Conservation (phyloP, 371 early-diverging fungal species). For the Zychaea mexicana region DNA sequence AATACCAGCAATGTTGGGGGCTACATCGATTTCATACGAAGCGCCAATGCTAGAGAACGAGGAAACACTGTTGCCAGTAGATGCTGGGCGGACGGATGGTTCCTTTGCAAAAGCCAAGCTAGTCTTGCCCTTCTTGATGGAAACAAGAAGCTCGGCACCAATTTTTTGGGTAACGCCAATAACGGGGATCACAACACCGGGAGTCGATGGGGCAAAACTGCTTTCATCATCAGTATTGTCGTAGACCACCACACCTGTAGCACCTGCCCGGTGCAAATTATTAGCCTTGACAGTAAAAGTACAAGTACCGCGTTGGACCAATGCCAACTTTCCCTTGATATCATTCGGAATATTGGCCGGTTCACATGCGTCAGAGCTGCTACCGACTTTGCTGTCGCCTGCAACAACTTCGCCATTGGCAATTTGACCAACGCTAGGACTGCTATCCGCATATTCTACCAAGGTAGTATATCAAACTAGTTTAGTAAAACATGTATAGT, state of each 20-base stretch:
- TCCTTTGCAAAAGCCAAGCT: constrained; percentile 7
- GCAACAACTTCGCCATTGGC: constrained; percentile 19
- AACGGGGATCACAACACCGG: constrained; percentile 31
- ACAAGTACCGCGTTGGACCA: constrained; percentile 56
- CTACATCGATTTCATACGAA: constrained; percentile 30
- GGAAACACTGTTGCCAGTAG: constrained; percentile 43
- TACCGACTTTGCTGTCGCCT: constrained; percentile 17
- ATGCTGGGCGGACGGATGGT: constrained; percentile 7
- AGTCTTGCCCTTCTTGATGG: constrained; percentile 7
- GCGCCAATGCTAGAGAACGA: constrained; percentile 49
- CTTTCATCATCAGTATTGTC: constrained; percentile 15
- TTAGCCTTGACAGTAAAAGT: constrained; percentile 53
- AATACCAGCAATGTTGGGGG: constrained; percentile 62
- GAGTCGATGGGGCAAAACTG: constrained; percentile 12
- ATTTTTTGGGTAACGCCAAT: constrained; percentile 27
- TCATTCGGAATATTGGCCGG: constrained; percentile 11
- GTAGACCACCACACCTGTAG: constrained; percentile 54
- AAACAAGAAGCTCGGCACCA: constrained; percentile 20
- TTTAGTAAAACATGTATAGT: no score
- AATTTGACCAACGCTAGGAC: not conserved
- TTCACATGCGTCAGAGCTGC: constrained; percentile 17
- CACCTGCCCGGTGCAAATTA: constrained; percentile 39
- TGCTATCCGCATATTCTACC: not conserved
- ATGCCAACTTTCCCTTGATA: constrained; percentile 39
- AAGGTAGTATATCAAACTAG: no score